Evolutionary conservation across 1,284 basidiomycete genomes (phyloP).

Genomic region (Leccinum pachyderme): DNA sequence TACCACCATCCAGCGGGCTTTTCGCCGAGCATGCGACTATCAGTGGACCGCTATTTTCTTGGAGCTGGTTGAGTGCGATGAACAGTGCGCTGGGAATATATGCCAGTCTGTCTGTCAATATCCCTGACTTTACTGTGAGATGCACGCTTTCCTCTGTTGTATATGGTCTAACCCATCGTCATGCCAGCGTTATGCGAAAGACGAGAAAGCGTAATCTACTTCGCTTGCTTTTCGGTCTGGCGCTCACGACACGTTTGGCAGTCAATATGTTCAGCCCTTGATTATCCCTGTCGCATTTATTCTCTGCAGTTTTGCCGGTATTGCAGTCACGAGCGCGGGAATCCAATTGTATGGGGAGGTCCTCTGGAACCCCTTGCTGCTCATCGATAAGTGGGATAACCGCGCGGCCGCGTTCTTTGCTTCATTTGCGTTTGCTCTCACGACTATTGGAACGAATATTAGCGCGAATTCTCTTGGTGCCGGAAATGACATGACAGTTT

Average conservation of each 20-base stretch:
- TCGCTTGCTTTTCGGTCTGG: background rate
- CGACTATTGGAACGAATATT: constrained; percentile 66
- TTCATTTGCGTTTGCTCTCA: constrained; percentile 55
- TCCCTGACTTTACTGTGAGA: constrained; percentile 55
- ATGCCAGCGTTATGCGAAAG: constrained; percentile 30
- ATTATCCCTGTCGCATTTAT: constrained; percentile 61
- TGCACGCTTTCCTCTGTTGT: background rate
- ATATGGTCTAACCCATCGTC: constrained; percentile 1
- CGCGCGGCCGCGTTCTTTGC: constrained; percentile 70
- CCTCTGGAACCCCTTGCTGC: constrained; percentile 42
- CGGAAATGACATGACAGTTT: constrained; percentile 64
- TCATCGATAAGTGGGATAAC: constrained; percentile 60
- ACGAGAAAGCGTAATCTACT: constrained; percentile 30
- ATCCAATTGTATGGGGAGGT: constrained; percentile 41
- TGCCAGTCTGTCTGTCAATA: constrained; percentile 53
- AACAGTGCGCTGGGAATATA: constrained; percentile 57
- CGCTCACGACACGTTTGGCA: constrained; percentile 20
- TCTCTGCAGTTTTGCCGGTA: constrained; percentile 56
- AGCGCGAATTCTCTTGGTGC: constrained; percentile 63
- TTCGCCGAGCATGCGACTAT: constrained; percentile 39
- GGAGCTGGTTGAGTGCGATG: constrained; percentile 56
- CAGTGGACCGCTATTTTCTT: constrained; percentile 39
- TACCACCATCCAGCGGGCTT: constrained; percentile 45
- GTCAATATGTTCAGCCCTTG: constrained; percentile 57
- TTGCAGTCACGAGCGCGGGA: constrained; percentile 54